Evolutionary conservation across 768 basidiomycete species (phyloP), one percentile per base, ranked within the genome.

Genomic region (Boletus pseudopeckii): DNA sequence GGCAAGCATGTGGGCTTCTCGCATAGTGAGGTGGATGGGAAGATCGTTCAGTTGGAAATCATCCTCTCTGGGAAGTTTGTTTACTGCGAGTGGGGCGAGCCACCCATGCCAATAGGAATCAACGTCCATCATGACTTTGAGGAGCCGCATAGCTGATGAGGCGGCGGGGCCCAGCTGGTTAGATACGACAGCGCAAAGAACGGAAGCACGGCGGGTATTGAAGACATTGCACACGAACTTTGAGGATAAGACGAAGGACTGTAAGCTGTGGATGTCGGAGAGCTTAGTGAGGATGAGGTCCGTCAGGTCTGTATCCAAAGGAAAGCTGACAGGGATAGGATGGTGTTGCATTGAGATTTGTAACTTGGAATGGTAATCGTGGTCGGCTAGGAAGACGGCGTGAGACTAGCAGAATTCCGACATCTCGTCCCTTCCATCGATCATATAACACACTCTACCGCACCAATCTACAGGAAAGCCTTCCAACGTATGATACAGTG

Each of bases 181-280:
- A 10, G 60, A 54, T 14, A 58, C 37, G 40, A 62, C 53, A 5
- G 53, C 47, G 15, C 60, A 18, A 7, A 62, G 53, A 33, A 62
- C 20, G 20, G 60, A 62, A 18, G 37, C 24, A 1, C 53, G 60
- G 22, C 45, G 53, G 33, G 44, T 15, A 13, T 34, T n/a, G 34
- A 62, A 62, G 53, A 58, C 56, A 36, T 42, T 41, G 38, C 62
- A 55, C 10, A 62, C 39, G n/a, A 62, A 62, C 48, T 52, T 62
- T 26, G 60, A 62, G 14, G 53, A 52, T 10, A 62, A 48, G 33
- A 55, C 24, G n/a, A 62, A 58, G 10, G 47, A 54, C 34, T 52
- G 34, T 17, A 62, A 45, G 34, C 26, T 48, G 38, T 50, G 22
- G 7, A 62, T 41, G 32, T 62, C 60, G 11, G 55, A 9, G 3